phyloP scores from a whole-genome alignment of 225 moss, liverwort and hornwort species.

The Thuidium tamariscinum region DNA sequence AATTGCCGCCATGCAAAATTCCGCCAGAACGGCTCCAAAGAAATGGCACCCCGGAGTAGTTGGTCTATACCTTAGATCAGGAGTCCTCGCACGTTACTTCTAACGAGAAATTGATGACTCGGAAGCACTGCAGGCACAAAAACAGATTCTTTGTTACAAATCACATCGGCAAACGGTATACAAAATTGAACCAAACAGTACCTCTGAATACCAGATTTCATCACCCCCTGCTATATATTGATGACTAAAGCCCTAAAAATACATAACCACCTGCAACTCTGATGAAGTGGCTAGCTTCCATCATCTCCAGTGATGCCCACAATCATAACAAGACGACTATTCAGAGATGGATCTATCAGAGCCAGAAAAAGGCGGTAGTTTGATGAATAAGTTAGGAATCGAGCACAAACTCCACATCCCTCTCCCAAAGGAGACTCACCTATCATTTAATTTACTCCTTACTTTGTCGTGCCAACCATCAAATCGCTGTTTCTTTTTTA shows the following conservation, averaged over 20 bases:
- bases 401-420: background rate
- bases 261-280: background rate
- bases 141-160: background rate
- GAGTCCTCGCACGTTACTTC: background rate
- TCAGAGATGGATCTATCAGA: background rate
- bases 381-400: background rate
- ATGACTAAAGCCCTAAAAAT: background rate
- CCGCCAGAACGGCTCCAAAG: background rate
- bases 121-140: constrained; percentile 11
- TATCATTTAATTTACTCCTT: background rate
- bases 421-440: constrained; percentile 3
- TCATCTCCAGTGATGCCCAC: background rate
- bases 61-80: background rate
- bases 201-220: background rate
- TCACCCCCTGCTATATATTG: background rate
- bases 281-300: background rate
- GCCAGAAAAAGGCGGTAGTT: background rate
- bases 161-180: background rate
- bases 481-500: background rate
- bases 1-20: background rate
- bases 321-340: background rate
- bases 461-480: background rate
- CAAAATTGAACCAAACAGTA: background rate
- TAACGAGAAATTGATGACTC: constrained; percentile 1
- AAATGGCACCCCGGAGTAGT: background rate